A percentile compares a stretch with the other conserved stretches of the same genome.
Evolutionary conservation across 108 stramenopile species (phyloP).

Genomic region (Mediolabrus comicus): DNA sequence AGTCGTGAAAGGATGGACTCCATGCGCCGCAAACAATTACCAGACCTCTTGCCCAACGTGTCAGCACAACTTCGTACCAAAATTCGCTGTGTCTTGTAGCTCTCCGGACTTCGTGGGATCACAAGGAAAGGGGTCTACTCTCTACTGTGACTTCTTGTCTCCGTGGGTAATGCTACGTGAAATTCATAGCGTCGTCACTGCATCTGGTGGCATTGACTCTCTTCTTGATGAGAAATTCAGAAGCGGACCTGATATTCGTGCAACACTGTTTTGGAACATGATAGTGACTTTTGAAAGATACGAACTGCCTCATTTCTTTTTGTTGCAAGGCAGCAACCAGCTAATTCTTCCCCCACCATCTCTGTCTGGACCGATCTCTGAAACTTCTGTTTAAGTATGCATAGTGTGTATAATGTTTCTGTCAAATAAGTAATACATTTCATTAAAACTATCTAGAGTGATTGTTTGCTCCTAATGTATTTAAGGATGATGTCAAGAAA

Average conservation of each 20-base stretch:
- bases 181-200: slow-evolving; percentile 49
- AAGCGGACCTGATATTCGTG: slow-evolving; percentile 57
- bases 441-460: neutral
- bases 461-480: neutral
- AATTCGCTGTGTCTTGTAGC: slow-evolving; percentile 59
- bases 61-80: slow-evolving; percentile 71
- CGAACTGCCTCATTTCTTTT: slow-evolving; percentile 64
- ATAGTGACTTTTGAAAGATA: slow-evolving; percentile 66
- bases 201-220: slow-evolving; percentile 49
- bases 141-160: slow-evolving; percentile 81
- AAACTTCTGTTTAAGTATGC: neutral
- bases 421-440: neutral
- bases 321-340: slow-evolving; percentile 75
- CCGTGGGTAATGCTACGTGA: slow-evolving; percentile 84
- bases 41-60: slow-evolving; percentile 67
- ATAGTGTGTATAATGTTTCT: too few relatives aligned
- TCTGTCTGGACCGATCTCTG: neutral
- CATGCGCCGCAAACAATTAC: slow-evolving; percentile 61
- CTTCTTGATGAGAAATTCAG: slow-evolving; percentile 69
- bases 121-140: slow-evolving; percentile 64
- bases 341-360: slow-evolving; percentile 48
- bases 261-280: slow-evolving; percentile 85
- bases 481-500: neutral
- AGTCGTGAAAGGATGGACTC: slow-evolving; percentile 66
- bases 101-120: slow-evolving; percentile 66